Conservation (phyloP, 257 asterid species). For the Fraxinus cuspidata region DNA sequence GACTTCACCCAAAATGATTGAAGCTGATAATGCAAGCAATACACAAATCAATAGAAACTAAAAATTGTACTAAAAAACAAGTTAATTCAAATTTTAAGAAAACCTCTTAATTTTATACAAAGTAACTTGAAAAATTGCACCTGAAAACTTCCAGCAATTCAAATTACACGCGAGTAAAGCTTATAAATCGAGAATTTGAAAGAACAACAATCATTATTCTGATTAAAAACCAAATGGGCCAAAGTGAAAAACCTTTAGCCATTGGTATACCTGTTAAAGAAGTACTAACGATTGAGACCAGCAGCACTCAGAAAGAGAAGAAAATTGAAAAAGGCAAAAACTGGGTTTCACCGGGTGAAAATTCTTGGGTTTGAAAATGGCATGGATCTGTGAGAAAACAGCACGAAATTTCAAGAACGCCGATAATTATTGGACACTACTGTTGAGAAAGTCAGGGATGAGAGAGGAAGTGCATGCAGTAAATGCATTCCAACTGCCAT, state of each 20-base stretch:
- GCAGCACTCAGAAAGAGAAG: constrained; percentile 11
- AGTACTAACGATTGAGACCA: not conserved
- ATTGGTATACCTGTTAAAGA: not conserved
- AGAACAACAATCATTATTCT: not conserved
- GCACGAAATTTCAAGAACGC: constrained; percentile 18
- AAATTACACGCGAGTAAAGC: not conserved
- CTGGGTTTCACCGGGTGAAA: not conserved
- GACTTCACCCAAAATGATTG: not conserved
- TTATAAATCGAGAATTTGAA: not conserved
- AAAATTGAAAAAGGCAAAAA: not conserved
- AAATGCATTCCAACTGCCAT: constrained; percentile 70
- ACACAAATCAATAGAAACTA: not conserved
- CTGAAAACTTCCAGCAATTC: not conserved
- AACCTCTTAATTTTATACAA: not conserved
- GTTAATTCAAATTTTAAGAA: not conserved
- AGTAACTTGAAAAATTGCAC: not conserved
- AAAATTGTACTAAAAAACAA: not conserved
- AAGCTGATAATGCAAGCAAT: not conserved
- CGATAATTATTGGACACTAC: constrained; percentile 7
- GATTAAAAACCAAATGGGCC: not conserved
- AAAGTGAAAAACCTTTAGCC: not conserved
- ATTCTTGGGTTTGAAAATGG: constrained; percentile 8
- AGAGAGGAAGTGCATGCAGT: constrained; percentile 36
- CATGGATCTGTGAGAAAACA: not conserved
- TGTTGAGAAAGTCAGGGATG: constrained; percentile 19